Conservation (phyloP, 2,329 filamentous ascomycete species). For the Fusarium tanahbumbuense region DNA sequence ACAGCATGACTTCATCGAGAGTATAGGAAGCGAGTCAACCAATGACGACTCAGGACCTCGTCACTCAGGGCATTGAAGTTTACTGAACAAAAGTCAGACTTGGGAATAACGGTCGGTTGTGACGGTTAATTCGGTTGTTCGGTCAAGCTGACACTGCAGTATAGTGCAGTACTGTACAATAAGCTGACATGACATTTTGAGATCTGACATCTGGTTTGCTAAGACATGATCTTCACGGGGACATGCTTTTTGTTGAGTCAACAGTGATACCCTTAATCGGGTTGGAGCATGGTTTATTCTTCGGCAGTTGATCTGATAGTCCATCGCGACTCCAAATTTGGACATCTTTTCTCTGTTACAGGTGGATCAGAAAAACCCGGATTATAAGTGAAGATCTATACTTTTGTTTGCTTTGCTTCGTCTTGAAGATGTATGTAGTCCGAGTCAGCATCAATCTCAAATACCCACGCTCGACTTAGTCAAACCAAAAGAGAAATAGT, state of each 20-base stretch:
- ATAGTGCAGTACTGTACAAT: background rate
- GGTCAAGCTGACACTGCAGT: background rate
- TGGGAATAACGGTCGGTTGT: background rate
- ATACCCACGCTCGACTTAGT: background rate
- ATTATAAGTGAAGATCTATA: conserved; percentile 4
- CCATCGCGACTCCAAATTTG: background rate
- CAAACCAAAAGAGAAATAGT: background rate
- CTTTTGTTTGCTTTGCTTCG: background rate
- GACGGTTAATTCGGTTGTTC: conserved; percentile 4
- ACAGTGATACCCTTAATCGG: background rate
- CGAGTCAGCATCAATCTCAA: background rate
- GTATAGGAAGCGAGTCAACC: background rate
- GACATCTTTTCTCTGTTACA: background rate
- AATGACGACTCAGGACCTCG: background rate
- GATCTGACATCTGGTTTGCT: background rate
- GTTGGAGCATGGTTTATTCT: background rate
- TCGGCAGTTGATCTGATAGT: background rate
- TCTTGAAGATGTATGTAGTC: background rate
- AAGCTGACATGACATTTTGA: background rate
- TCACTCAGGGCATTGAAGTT: background rate
- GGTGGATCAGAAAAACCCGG: background rate
- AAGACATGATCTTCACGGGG: background rate
- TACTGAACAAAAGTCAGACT: background rate
- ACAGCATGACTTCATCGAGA: conserved; percentile 17
- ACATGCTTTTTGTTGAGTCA: background rate